Conservation (phyloP, 805 yeast species). For the Citeromyces matritensis region DNA sequence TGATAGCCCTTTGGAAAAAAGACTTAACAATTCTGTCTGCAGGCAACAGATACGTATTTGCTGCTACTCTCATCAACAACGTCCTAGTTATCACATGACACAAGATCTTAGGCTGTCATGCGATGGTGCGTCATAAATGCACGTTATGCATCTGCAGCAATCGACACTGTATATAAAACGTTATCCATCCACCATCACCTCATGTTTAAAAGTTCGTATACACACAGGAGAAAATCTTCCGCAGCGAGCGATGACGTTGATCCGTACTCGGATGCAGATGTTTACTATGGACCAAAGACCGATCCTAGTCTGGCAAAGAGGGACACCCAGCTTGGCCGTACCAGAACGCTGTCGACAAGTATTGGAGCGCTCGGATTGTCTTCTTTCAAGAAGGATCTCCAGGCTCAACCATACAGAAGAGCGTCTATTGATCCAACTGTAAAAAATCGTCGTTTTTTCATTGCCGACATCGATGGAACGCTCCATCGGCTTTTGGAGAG, state of each 20-base stretch:
- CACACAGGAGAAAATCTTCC: conserved; percentile 18
- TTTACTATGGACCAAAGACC: conserved; percentile 51
- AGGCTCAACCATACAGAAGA: conserved; percentile 20
- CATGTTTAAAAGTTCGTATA: too few species aligned
- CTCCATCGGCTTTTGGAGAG: conserved; percentile 48
- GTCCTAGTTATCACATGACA: too few species aligned
- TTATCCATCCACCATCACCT: too few species aligned
- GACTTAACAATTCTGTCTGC: too few species aligned
- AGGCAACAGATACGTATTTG: too few species aligned
- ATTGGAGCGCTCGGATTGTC: neutral
- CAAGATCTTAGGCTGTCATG: too few species aligned
- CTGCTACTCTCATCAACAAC: too few species aligned
- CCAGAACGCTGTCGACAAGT: conserved; percentile 32
- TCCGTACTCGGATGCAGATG: conserved; percentile 56
- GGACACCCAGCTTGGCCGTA: conserved; percentile 27
- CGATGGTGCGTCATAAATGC: too few species aligned
- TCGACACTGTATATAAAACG: too few species aligned
- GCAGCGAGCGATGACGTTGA: conserved; percentile 29
- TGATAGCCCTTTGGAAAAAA: too few species aligned
- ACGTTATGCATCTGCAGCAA: too few species aligned
- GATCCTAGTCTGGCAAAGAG: conserved; percentile 32
- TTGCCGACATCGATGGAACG: conserved; percentile 63
- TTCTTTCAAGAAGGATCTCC: conserved; percentile 4
- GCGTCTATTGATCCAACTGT: conserved; percentile 38
- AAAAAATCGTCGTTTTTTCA: conserved; percentile 32